Base-by-base conservation (phyloP, 352 stramenopile genomes). In the Phytopythium cucurbitacearum region DNA sequence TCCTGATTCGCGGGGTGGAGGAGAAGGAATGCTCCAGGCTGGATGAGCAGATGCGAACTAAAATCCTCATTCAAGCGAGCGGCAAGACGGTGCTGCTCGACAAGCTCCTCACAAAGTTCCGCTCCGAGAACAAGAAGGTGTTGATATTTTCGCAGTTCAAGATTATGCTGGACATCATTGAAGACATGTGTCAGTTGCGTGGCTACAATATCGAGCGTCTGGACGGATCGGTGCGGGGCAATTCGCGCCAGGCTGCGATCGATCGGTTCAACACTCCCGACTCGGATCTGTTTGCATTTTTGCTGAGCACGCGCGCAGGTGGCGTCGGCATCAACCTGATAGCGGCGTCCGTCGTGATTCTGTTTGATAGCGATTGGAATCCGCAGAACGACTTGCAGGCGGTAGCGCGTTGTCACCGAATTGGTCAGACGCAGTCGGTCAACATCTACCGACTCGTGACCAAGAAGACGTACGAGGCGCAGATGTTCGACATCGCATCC, bases 371-470 rank as follows among this genome's bases (percentile, higher is more conserved):
- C 57, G 97, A 99, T 67, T 99, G 96, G 97, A 99, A 99, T 59
- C 96, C 96, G 45, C 96, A 99, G 69, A 99, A 99, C 69, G 97
- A 99, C 68, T 78, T 99, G 21, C 97, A 99, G 71, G 95, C 95
- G 21, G 96, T 98, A 49, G 97, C 97, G 7, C 94, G 97, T 57
- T 99, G 97, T 57, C 98, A 99, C 73, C 92, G 98, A 67, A 99
- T 99, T 58, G 98, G 98, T 6, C 97, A 99, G 69, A 99, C 96
- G 0, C 98, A 99, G 63, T 96, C 97, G 37, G 97, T 99, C 38
- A 98, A 95, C 63, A 98, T 99, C 36, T 99, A 99, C 73, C 96
- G 98, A 51, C 78, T 99, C 9, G 95, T 99, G 53, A 99, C 97
- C 8, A 98, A 98, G 72, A 95, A 98, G 48, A 98, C 95, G 16